These are phyloP conservation scores for Pyrus hybrid DNA, from an alignment of 331 rosid genomes.

Conservation along the genomic window DNA sequence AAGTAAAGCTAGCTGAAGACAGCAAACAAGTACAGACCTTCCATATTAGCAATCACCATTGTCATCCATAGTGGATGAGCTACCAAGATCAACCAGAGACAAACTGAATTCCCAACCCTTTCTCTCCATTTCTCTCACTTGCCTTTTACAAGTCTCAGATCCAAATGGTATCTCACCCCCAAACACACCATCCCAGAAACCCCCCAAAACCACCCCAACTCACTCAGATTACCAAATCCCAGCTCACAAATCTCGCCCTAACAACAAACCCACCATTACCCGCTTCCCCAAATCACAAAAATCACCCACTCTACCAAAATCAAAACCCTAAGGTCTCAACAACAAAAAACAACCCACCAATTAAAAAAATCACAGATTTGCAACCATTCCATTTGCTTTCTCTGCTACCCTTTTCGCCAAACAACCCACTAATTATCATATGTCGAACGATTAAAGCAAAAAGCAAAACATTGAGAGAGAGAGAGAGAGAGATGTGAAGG, in stretches of 20 bases:
- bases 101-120: no score
- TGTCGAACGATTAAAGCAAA: background rate
- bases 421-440: no score
- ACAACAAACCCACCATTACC: slow-evolving; percentile 33
- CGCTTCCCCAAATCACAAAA: background rate
- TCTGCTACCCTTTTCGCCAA: no score
- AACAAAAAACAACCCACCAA: background rate
- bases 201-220: slow-evolving; percentile 1
- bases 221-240: slow-evolving; percentile 29
- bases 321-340: no score
- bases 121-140: no score
- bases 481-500: no score
- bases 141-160: slow-evolving; percentile 47
- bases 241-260: slow-evolving; percentile 25
- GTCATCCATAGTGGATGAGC: slow-evolving; percentile 49
- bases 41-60: slow-evolving; percentile 80
- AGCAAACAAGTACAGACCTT: slow-evolving; percentile 45
- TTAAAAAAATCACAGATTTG: no score
- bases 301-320: slow-evolving; percentile 26
- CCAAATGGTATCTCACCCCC: slow-evolving; percentile 48
- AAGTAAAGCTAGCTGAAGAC: background rate
- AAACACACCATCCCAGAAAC: slow-evolving; percentile 42
- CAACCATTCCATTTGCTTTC: no score
- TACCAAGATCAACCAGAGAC: no score
- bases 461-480: background rate